Conservation (phyloP, 257 asterid genomes). For the Forsythia viridissima region DNA sequence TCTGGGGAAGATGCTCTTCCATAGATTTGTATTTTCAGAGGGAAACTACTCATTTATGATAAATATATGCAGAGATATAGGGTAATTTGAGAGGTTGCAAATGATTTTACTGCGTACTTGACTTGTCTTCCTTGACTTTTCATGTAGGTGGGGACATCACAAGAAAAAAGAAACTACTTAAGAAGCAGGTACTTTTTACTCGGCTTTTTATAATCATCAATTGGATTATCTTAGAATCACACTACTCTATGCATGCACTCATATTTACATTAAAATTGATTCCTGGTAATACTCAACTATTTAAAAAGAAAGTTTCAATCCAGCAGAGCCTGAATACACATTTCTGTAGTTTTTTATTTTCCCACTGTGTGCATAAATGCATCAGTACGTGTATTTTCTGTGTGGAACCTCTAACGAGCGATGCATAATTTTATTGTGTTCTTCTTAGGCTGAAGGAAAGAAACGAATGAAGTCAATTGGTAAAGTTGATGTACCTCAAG, state of each 20-base stretch:
- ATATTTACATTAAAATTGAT: not conserved
- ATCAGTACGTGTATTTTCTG: not conserved
- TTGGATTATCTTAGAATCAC: not conserved
- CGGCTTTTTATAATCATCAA: not conserved
- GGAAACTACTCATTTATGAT: not conserved
- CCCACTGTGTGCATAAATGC: not conserved
- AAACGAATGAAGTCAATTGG: slow-evolving; percentile 98
- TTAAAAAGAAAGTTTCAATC: too few relatives aligned
- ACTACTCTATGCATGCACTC: not conserved
- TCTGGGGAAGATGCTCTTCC: not conserved
- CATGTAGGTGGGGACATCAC: slow-evolving; percentile 89
- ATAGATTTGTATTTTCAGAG: not conserved
- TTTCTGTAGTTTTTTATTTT: not conserved
- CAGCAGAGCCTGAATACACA: not conserved
- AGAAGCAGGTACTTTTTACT: slow-evolving; percentile 67
- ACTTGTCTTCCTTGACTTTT: slow-evolving; percentile 7
- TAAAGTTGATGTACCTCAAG: slow-evolving; percentile 94
- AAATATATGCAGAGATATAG: not conserved
- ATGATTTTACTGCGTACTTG: not conserved
- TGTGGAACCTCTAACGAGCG: slow-evolving; percentile 6
- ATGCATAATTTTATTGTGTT: slow-evolving; percentile 12
- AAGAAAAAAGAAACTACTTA: slow-evolving; percentile 90
- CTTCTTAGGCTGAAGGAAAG: slow-evolving; percentile 92
- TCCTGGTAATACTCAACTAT: too few relatives aligned
- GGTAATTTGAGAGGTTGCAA: not conserved